These are phyloP conservation scores for Rhizopogon vulgaris DNA, from an alignment of 768 basidiomycete species.

Conservation along the genomic window DNA sequence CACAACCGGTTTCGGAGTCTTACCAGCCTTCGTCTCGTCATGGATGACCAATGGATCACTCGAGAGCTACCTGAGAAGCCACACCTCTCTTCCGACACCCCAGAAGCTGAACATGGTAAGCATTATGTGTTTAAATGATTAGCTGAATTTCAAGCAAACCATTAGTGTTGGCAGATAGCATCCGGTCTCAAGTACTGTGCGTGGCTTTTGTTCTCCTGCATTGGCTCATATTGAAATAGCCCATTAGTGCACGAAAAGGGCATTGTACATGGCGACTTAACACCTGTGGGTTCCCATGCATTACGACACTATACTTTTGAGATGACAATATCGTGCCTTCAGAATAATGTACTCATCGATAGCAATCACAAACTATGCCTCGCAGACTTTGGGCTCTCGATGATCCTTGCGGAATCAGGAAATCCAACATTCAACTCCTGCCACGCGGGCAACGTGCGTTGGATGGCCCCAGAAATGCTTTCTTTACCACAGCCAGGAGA, in stretches of 20 bases:
- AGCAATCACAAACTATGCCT: slow-evolving; percentile 10
- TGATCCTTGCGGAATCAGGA: slow-evolving; percentile 7
- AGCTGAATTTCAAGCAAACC: neutral
- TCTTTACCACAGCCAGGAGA: slow-evolving; percentile 9
- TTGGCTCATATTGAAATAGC: neutral
- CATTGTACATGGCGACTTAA: slow-evolving; percentile 35
- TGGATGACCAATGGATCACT: slow-evolving; percentile 28
- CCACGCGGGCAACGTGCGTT: slow-evolving; percentile 28
- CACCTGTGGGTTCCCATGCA: slow-evolving; percentile 20
- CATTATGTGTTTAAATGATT: neutral
- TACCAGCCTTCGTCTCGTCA: slow-evolving; percentile 27
- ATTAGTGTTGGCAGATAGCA: slow-evolving; percentile 19
- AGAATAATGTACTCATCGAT: slow-evolving; percentile 20
- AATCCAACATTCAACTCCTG: slow-evolving; percentile 11
- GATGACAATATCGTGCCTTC: neutral
- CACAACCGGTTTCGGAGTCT: slow-evolving; percentile 18
- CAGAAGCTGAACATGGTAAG: slow-evolving; percentile 15
- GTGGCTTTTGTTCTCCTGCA: neutral
- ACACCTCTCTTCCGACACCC: slow-evolving; percentile 5
- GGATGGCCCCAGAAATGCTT: slow-evolving; percentile 34
- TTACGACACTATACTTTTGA: neutral
- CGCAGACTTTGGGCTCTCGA: slow-evolving; percentile 28
- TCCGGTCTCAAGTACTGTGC: slow-evolving; percentile 18
- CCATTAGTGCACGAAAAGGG: slow-evolving; percentile 13
- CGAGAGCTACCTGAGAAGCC: slow-evolving; percentile 20